phyloP scores from a whole-genome alignment of 73 alveolate species.

The Paramecium pentaurelia region DNA sequence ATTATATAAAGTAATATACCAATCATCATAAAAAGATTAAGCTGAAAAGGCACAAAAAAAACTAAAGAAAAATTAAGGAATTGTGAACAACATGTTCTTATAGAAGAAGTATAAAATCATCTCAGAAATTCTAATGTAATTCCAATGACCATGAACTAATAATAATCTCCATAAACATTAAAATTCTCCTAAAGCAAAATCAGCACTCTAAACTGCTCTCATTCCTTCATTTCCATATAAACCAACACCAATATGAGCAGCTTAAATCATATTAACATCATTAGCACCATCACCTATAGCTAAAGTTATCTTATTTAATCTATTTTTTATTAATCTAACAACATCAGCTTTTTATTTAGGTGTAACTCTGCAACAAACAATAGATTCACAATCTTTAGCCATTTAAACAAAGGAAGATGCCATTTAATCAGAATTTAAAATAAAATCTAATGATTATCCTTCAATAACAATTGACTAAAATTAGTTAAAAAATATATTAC shows the following conservation, averaged over 20 bases:
- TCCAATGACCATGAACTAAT: conserved; percentile 94
- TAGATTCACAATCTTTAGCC: conserved; percentile 70
- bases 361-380: conserved; percentile 81
- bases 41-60: conserved; percentile 92
- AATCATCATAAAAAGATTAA: conserved; percentile 90
- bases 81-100: conserved; percentile 92
- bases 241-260: conserved; percentile 85
- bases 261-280: conserved; percentile 94
- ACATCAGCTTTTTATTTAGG: conserved; percentile 95
- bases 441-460: conserved; percentile 66
- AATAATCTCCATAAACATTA: conserved; percentile 84
- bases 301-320: conserved; percentile 67
- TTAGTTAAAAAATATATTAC: conserved; percentile 33
- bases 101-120: conserved; percentile 96
- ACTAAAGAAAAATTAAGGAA: conserved; percentile 81
- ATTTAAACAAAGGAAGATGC: conserved; percentile 39
- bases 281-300: conserved; percentile 99
- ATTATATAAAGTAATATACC: conserved; percentile 93
- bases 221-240: conserved; percentile 98
- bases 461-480: conserved; percentile 68
- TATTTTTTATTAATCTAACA: conserved; percentile 80
- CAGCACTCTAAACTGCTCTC: conserved; percentile 94
- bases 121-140: conserved; percentile 87
- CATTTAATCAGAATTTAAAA: conserved; percentile 14
- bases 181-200: conserved; percentile 90